Percentiles rank a stretch among this genome's conserved stretches.
These are phyloP conservation scores for Pseudogymnoascus sp. DNA, from an alignment of 2,329 filamentous ascomycete species.

Conservation along the genomic window DNA sequence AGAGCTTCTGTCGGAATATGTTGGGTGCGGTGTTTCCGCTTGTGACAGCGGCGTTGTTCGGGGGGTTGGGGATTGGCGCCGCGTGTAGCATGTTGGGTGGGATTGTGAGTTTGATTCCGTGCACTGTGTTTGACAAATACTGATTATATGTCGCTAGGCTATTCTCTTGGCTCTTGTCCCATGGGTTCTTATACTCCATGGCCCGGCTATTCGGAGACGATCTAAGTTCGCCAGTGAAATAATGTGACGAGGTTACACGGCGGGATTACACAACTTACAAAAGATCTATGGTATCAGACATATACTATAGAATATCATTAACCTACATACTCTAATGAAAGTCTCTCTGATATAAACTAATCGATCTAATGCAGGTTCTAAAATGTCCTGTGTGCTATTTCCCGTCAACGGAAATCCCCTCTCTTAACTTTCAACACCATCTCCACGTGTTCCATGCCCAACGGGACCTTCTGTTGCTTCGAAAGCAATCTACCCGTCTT, in stretches of 20 bases:
- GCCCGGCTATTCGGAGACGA: conserved; percentile 65
- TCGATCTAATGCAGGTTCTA: neutral
- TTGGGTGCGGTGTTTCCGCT: conserved; percentile 77
- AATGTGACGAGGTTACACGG: neutral
- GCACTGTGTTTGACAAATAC: neutral
- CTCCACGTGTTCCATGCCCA: conserved; percentile 24
- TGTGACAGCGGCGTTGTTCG: conserved; percentile 68
- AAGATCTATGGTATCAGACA: neutral
- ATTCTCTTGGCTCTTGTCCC: conserved; percentile 68
- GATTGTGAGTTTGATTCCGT: conserved; percentile 35
- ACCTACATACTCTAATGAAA: neutral
- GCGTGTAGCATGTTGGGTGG: conserved; percentile 73
- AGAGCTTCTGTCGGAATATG: conserved; percentile 80
- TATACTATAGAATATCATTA: neutral
- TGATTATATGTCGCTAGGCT: conserved; percentile 27
- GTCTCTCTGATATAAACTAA: neutral
- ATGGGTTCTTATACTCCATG: conserved; percentile 77
- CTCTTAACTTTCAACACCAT: conserved; percentile 26
- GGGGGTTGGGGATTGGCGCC: conserved; percentile 60
- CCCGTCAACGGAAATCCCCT: neutral
- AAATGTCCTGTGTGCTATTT: neutral
- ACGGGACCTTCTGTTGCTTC: conserved; percentile 21
- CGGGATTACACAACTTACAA: neutral
- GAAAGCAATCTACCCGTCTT: conserved; percentile 29
- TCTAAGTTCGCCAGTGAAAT: conserved; percentile 61